Evolutionary conservation across 805 yeast species (phyloP).

Genomic region (Nakazawaea wickerhamii): DNA sequence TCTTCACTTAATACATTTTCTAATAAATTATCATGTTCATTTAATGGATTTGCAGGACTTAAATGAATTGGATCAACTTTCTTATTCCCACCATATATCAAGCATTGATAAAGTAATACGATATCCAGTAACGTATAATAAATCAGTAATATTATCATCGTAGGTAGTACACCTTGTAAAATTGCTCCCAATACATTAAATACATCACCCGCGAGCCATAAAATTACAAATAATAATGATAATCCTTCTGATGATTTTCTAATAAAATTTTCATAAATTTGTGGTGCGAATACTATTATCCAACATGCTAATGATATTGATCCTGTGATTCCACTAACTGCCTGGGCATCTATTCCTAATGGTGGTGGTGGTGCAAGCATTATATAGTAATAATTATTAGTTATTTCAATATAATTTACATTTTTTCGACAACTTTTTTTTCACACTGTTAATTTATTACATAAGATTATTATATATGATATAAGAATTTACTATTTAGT

Average conservation of each 20-base stretch:
- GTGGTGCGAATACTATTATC: constrained; percentile 97
- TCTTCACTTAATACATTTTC: constrained; percentile 53
- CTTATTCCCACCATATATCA: constrained; percentile 59
- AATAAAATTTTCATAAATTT: constrained; percentile 84
- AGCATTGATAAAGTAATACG: constrained; percentile 76
- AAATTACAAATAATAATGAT: constrained; percentile 74
- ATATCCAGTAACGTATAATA: constrained; percentile 92
- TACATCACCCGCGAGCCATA: constrained; percentile 93
- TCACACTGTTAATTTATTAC: no score
- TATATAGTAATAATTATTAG: not conserved
- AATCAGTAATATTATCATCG: constrained; percentile 88
- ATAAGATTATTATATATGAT: no score
- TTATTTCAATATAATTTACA: not conserved
- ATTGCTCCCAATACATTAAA: constrained; percentile 91
- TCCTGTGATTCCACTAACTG: constrained; percentile 73
- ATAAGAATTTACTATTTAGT: no score
- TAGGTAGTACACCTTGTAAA: constrained; percentile 84
- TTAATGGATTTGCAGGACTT: constrained; percentile 84
- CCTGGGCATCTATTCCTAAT: constrained; percentile 57
- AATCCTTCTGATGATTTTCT: constrained; percentile 88
- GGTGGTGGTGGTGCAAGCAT: constrained; percentile 60
- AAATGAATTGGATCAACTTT: constrained; percentile 70
- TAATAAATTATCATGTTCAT: constrained; percentile 53
- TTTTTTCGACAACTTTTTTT: not conserved
- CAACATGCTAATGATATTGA: constrained; percentile 95